A percentile compares a stretch with the other conserved stretches of the same genome.
These are phyloP conservation scores for Coprinellus aureogranulatus DNA, from an alignment of 768 basidiomycete species.

Conservation along the genomic window DNA sequence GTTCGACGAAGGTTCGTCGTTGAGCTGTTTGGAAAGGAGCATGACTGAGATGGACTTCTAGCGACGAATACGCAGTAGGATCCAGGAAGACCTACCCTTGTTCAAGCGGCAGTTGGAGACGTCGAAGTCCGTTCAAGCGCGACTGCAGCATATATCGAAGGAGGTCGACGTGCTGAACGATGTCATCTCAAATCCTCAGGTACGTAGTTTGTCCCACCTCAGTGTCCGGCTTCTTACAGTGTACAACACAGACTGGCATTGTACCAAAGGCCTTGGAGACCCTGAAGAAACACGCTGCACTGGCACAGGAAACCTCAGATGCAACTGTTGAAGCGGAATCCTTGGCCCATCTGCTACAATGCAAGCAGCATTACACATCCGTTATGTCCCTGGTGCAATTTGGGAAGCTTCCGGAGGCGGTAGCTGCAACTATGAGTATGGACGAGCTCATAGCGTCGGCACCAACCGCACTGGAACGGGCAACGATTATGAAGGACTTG, in stretches of 20 bases:
- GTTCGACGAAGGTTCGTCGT: constrained; percentile 59
- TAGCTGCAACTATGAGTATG: constrained; percentile 40
- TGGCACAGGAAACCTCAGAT: constrained; percentile 64
- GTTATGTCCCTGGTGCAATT: constrained; percentile 46
- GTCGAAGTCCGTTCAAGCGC: constrained; percentile 63
- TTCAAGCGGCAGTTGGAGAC: constrained; percentile 65
- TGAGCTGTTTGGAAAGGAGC: neutral
- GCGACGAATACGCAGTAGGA: constrained; percentile 70
- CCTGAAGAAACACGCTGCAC: constrained; percentile 56
- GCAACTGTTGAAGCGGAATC: constrained; percentile 49
- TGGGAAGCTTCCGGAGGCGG: constrained; percentile 67
- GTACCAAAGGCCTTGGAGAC: constrained; percentile 55
- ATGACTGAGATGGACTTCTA: constrained; percentile 26
- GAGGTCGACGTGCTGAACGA: constrained; percentile 53
- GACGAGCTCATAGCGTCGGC: constrained; percentile 43
- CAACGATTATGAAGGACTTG: constrained; percentile 53
- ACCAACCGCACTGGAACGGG: constrained; percentile 50
- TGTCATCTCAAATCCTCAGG: constrained; percentile 58
- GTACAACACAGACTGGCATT: constrained; percentile 57
- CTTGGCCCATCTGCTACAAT: constrained; percentile 54
- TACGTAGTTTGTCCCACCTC: constrained; percentile 25
- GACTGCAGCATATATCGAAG: constrained; percentile 46
- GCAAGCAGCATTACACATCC: constrained; percentile 43
- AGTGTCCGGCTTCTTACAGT: constrained; percentile 8
- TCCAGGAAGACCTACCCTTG: constrained; percentile 57